A percentile compares a stretch with the other conserved stretches of the same genome.
These are phyloP conservation scores for Penicillium sp. DNA, from an alignment of 2,329 filamentous ascomycete genomes.

Conservation along the genomic window DNA sequence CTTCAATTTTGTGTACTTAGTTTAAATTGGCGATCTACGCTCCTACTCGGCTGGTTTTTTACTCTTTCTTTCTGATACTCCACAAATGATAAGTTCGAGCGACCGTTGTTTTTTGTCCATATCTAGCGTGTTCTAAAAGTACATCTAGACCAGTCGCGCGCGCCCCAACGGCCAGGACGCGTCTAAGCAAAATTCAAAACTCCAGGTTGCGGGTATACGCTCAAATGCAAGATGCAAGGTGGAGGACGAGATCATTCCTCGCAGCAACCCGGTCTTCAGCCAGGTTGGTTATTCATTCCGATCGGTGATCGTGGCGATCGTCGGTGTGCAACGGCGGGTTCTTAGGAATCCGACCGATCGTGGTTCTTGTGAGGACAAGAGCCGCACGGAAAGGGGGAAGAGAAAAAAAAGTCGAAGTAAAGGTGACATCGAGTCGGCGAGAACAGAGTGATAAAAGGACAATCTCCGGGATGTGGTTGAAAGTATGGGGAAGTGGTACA, in stretches of 20 bases:
- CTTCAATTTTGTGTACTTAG: not conserved
- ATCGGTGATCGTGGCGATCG: not conserved
- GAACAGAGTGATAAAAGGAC: conserved; percentile 8
- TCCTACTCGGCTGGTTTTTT: not conserved
- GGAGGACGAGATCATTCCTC: not conserved
- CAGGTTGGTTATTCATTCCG: not conserved
- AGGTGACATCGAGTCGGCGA: conserved; percentile 14
- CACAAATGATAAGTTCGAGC: not conserved
- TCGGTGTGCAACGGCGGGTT: not conserved
- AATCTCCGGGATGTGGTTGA: conserved; percentile 20
- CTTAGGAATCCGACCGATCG: not conserved
- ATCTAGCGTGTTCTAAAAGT: not conserved
- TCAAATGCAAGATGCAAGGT: not conserved
- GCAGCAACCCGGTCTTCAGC: not conserved
- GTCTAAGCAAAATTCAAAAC: not conserved
- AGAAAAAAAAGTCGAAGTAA: not conserved
- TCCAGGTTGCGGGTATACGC: not conserved
- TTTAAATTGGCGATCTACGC: not conserved
- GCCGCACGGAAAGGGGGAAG: not conserved
- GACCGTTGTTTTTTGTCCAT: not conserved
- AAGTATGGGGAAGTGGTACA: conserved; percentile 1
- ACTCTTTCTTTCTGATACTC: not conserved
- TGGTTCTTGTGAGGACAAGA: not conserved
- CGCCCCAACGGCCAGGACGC: not conserved
- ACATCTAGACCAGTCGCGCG: not conserved